Conservation (phyloP, 495 filamentous ascomycete species). For the Delitschia confertaspora region DNA sequence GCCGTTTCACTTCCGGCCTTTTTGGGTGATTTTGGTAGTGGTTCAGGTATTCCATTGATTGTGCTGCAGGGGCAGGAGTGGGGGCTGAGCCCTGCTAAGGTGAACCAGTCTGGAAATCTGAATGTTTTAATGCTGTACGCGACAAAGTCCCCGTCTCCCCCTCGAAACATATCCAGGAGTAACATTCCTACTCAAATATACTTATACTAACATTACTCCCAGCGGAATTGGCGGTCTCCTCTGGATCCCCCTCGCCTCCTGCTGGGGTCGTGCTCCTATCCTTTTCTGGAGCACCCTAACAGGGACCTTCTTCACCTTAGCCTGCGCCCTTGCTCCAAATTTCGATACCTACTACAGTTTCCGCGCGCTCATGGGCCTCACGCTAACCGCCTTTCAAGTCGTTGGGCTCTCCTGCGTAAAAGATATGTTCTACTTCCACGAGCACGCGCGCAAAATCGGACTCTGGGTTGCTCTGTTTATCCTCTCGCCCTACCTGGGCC, state of each 20-base stretch:
- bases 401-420: conserved; percentile 56
- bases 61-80: conserved; percentile 41
- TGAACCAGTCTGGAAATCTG: conserved; percentile 24
- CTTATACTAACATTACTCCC: not conserved
- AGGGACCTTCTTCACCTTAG: conserved; percentile 49
- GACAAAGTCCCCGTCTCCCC: not conserved
- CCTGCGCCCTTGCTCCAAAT: conserved; percentile 46
- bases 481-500: conserved; percentile 53
- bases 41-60: conserved; percentile 46
- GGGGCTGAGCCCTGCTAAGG: conserved; percentile 18
- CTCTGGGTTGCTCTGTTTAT: conserved; percentile 47
- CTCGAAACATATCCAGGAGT: conserved; percentile 35
- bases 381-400: conserved; percentile 43
- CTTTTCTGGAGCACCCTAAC: conserved; percentile 48
- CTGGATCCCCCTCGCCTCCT: conserved; percentile 47
- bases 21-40: conserved; percentile 50
- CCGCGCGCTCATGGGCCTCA: conserved; percentile 25
- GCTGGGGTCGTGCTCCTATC: conserved; percentile 52
- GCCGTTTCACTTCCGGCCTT: conserved; percentile 47
- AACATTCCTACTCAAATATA: not conserved
- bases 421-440: conserved; percentile 59
- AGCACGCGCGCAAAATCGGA: conserved; percentile 55
- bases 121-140: conserved; percentile 24
- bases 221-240: conserved; percentile 50
- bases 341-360: conserved; percentile 43